Evolutionary conservation across 2,329 filamentous ascomycete genomes (phyloP).

Genomic region (Arthrinium puccinioides): DNA sequence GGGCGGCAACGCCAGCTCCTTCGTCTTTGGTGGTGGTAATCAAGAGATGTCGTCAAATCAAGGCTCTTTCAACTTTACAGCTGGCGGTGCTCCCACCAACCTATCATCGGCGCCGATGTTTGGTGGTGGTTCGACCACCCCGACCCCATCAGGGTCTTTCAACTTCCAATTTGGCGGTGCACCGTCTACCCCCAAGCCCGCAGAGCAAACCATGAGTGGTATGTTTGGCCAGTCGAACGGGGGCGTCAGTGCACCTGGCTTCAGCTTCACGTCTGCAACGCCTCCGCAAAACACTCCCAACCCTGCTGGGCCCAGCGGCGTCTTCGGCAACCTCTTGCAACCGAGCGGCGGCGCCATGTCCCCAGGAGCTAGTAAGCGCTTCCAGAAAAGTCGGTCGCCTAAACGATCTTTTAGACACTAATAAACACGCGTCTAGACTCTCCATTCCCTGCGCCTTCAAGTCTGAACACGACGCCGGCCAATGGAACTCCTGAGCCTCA

Average conservation of each 20-base stretch:
- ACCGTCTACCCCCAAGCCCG: conserved; percentile 15
- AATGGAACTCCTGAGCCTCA: conserved; percentile 52
- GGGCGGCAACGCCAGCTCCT: conserved; percentile 8
- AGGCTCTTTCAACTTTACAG: conserved; percentile 31
- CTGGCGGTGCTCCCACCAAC: conserved; percentile 17
- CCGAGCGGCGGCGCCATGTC: conserved; percentile 26
- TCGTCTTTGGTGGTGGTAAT: conserved; percentile 15
- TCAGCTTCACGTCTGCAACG: conserved; percentile 31
- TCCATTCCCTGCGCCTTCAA: conserved; percentile 49
- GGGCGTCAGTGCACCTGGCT: conserved; percentile 17
- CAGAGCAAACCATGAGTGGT: conserved; percentile 9
- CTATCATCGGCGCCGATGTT: conserved; percentile 12
- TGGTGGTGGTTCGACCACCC: conserved; percentile 9
- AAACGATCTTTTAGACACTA: conserved; percentile 7
- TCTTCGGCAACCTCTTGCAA: conserved; percentile 16
- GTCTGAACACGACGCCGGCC: conserved; percentile 52
- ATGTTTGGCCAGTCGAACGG: conserved; percentile 19
- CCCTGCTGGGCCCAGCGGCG: conserved; percentile 16
- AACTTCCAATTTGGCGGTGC: conserved; percentile 18
- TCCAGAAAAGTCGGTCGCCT: not conserved
- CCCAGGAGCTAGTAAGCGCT: conserved; percentile 34
- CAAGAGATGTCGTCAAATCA: conserved; percentile 11
- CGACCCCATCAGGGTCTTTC: conserved; percentile 16
- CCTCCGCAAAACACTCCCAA: conserved; percentile 19
- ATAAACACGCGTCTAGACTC: conserved; percentile 12